phyloP scores from a whole-genome alignment of 2,329 filamentous ascomycete genomes.

The Monosporascus sp. region DNA sequence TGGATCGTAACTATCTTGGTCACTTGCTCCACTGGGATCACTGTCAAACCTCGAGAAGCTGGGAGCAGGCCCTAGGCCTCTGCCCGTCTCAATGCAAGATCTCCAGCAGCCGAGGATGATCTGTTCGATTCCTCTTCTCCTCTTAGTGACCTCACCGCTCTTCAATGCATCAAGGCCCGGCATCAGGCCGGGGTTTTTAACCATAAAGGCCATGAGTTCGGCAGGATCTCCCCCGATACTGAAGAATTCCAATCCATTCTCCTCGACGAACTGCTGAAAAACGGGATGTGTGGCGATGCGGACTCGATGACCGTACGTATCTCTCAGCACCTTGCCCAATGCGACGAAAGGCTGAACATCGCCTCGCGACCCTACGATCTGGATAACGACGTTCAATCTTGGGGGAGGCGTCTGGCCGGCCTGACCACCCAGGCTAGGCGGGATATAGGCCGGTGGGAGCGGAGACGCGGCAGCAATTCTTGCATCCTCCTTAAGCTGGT shows the following conservation, averaged over 20 bases:
- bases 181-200: conserved; percentile 71
- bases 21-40: conserved; percentile 1
- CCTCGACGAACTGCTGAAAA: conserved; percentile 48
- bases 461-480: conserved; percentile 27
- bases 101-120: conserved; percentile 69
- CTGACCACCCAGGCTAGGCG: conserved; percentile 63
- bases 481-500: conserved; percentile 48
- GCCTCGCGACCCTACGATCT: conserved; percentile 47
- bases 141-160: conserved; percentile 61
- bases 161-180: conserved; percentile 63
- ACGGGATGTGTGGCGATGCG: conserved; percentile 51
- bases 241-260: conserved; percentile 51
- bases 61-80: conserved; percentile 45
- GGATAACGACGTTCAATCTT: conserved; percentile 48
- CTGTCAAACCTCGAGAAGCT: conserved; percentile 30
- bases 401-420: conserved; percentile 39
- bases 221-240: conserved; percentile 52
- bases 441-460: conserved; percentile 65
- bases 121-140: conserved; percentile 61
- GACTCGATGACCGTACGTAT: conserved; percentile 46
- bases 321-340: conserved; percentile 44
- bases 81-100: conserved; percentile 65
- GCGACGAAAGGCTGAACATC: conserved; percentile 57
- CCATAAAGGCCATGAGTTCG: conserved; percentile 58
- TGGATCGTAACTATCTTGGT: conserved; percentile 1